A percentile compares a stretch with the other conserved stretches of the same genome.
phyloP scores from a whole-genome alignment of 768 basidiomycete genomes.

The Russula sp. region DNA sequence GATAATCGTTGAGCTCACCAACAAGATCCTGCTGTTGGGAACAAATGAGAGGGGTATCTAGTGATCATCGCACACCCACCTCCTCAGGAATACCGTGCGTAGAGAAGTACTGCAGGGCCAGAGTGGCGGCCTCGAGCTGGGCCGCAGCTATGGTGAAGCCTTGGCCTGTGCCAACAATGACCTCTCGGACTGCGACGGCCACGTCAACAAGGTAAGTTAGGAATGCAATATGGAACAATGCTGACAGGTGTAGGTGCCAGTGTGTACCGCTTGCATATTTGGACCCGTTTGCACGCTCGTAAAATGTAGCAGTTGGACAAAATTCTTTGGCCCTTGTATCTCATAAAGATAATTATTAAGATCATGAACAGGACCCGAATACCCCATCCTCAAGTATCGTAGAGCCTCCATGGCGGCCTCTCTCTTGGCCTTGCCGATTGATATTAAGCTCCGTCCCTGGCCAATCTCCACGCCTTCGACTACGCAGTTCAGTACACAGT shows the following conservation, averaged over 20 bases:
- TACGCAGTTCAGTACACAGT: background rate
- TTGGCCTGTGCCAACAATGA: too few species aligned
- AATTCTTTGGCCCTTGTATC: too few species aligned
- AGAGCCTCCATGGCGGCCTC: background rate
- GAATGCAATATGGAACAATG: too few species aligned
- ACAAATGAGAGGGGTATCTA: background rate
- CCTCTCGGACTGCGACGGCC: too few species aligned
- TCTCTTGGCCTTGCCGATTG: background rate
- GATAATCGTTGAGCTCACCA: background rate
- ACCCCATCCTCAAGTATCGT: background rate
- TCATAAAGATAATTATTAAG: conserved; percentile 6
- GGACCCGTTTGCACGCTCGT: background rate
- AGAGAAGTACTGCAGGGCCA: too few species aligned
- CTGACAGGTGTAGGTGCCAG: background rate
- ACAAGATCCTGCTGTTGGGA: conserved; percentile 1
- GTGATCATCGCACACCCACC: too few species aligned
- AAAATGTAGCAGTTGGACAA: background rate
- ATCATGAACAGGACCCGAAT: background rate
- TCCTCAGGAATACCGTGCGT: too few species aligned
- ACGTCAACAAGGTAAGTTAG: background rate
- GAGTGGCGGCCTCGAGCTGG: too few species aligned
- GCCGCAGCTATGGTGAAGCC: too few species aligned
- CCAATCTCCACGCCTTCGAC: background rate
- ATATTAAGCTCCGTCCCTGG: background rate
- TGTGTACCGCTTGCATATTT: too few species aligned